These are phyloP conservation scores for Fereydounia khargensis DNA, from an alignment of 1,284 basidiomycete species.

Conservation along the genomic window DNA sequence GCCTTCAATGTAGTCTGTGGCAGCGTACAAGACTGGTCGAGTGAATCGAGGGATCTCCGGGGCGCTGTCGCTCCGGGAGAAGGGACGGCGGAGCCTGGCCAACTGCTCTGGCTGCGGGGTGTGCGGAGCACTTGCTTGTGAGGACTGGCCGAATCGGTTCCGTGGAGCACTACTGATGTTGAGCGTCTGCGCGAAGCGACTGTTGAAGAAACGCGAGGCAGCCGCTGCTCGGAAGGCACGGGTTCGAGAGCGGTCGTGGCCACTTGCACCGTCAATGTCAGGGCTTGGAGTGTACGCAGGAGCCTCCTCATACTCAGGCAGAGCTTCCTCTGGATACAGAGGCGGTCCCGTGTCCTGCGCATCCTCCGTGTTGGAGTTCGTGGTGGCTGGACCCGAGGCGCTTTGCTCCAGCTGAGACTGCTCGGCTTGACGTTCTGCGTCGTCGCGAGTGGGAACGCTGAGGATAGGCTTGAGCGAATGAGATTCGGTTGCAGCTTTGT, in stretches of 20 bases:
- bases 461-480: too few relatives aligned
- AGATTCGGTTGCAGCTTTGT: constrained; percentile 5
- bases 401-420: neutral
- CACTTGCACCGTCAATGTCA: neutral
- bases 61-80: constrained; percentile 24
- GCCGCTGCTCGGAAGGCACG: constrained; percentile 18
- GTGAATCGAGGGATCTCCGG: constrained; percentile 7
- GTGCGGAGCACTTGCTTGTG: constrained; percentile 8
- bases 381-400: neutral
- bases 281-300: constrained; percentile 17
- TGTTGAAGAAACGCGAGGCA: constrained; percentile 22
- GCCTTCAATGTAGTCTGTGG: constrained; percentile 18
- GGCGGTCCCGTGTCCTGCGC: neutral
- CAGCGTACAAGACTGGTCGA: constrained; percentile 14
- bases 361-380: neutral
- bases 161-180: constrained; percentile 16
- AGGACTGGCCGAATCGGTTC: constrained; percentile 19
- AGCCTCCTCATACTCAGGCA: constrained; percentile 26
- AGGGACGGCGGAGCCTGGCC: constrained; percentile 3
- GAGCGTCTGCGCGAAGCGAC: constrained; percentile 28
- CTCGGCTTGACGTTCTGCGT: neutral
- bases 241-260: constrained; percentile 16
- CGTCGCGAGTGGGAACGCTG: too few relatives aligned
- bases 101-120: neutral
- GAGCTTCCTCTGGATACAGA: constrained; percentile 10